phyloP scores from a whole-genome alignment of 495 filamentous ascomycete species.

The Aspergillus mulundensis region DNA sequence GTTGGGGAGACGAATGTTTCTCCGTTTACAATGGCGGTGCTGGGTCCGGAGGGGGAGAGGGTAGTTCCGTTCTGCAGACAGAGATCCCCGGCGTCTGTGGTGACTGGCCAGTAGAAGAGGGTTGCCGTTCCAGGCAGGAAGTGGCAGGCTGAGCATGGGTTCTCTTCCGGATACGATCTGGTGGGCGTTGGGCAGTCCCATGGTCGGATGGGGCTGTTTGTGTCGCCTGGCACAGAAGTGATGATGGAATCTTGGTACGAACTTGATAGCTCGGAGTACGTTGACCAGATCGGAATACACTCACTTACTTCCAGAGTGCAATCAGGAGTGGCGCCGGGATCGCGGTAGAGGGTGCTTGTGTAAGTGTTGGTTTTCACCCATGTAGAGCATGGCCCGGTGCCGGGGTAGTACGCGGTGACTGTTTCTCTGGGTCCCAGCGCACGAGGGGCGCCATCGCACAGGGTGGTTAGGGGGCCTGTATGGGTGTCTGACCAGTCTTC shows the following conservation, averaged over 20 bases:
- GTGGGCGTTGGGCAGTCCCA: conserved; percentile 12
- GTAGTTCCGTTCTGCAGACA: conserved; percentile 24
- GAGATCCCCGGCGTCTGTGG: conserved; percentile 21
- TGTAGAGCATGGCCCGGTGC: conserved; percentile 19
- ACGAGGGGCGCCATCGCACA: conserved; percentile 20
- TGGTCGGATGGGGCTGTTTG: conserved; percentile 19
- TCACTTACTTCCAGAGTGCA: conserved; percentile 17
- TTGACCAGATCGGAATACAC: conserved; percentile 25
- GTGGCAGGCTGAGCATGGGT: conserved; percentile 23
- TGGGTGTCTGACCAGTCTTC: conserved; percentile 16
- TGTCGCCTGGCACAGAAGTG: conserved; percentile 18
- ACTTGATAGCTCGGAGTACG: conserved; percentile 15
- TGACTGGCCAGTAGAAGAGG: conserved; percentile 29
- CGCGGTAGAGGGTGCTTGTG: conserved; percentile 12
- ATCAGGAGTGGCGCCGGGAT: conserved; percentile 6
- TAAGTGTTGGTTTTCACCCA: conserved; percentile 4
- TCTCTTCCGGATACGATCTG: conserved; percentile 13
- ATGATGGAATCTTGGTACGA: conserved; percentile 9
- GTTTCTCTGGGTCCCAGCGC: conserved; percentile 22
- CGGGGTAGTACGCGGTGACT: conserved; percentile 18
- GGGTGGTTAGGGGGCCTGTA: conserved; percentile 23
- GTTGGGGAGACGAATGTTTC: conserved; percentile 22
- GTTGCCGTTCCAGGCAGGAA: conserved; percentile 26
- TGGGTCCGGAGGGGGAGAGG: conserved; percentile 18
- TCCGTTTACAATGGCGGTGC: conserved; percentile 22